Base-by-base conservation (phyloP, 202 grass and related monocot genomes). In the Zizania palustris region DNA sequence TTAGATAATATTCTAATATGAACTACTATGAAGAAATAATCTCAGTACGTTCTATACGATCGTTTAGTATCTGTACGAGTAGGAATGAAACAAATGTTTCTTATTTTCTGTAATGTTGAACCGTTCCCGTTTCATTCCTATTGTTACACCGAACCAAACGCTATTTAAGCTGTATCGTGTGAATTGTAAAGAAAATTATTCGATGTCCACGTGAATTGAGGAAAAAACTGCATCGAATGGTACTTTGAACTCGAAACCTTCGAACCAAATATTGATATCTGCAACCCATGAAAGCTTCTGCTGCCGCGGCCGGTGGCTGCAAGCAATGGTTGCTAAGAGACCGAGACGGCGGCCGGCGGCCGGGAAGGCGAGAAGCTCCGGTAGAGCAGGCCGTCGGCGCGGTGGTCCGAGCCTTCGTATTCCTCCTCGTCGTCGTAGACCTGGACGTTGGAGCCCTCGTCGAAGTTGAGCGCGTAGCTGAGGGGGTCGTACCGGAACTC, bases 391-490 rank as follows among this genome's bases (percentile, higher is more conserved):
- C 62, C 75, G 16, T 82, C 84, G 38, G 12, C 68, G 68, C 61
- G 68, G 22, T 63, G 66, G 38, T 45, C 37, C 4, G 38, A n/a
- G n/a, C 20, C 76, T 0, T 42, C 73, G 14, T 35, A 82, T 22
- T 4, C 58, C 10, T 40, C 61, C 0, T 13, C 65, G 0, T 45
- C 76, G 7, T 76, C 51, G 2, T 15, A 63, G 21, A 22, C 53
- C 10, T 2, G 48, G 44, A 14, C 63, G 5, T 37, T 33, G 71
- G 38, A 40, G 11, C 86, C 86, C 0, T 86, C 73, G 63, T 97
- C 95, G 77, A 97, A 94, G 87, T 97, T 97, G 63, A 85, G 91
- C 35, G 91, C 89, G 76, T 93, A 93, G 85, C 94, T 93, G 55
- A 93, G 83, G 46, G 94, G 89, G 72, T 97, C 94, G 55, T 97